Percentiles rank a stretch among this genome's conserved stretches.
Conservation (phyloP, 768 basidiomycete species). For the Mycena chlorophos region DNA sequence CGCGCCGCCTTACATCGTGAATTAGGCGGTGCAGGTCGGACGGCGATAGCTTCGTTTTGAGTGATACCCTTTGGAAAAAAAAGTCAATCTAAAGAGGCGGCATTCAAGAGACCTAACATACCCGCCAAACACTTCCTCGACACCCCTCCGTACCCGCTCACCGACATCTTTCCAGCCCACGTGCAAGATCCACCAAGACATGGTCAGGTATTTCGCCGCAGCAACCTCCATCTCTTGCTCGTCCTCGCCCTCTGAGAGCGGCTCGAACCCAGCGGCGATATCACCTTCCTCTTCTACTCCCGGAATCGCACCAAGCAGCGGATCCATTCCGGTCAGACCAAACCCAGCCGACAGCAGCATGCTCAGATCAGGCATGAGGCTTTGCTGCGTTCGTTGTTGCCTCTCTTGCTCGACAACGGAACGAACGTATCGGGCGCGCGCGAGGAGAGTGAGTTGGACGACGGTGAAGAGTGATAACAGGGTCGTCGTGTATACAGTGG, state of each 20-base stretch:
- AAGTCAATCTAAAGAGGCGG: not conserved
- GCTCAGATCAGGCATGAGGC: slow-evolving; percentile 42
- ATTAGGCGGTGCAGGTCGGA: slow-evolving; percentile 71
- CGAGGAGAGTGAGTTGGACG: slow-evolving; percentile 83
- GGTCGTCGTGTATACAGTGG: slow-evolving; percentile 82
- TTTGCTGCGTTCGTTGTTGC: slow-evolving; percentile 55
- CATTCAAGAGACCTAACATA: slow-evolving; percentile 38
- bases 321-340: slow-evolving; percentile 26
- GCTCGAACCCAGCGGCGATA: slow-evolving; percentile 17
- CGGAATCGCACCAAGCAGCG: slow-evolving; percentile 28
- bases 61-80: slow-evolving; percentile 60
- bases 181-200: slow-evolving; percentile 92
- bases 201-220: slow-evolving; percentile 66
- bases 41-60: slow-evolving; percentile 73
- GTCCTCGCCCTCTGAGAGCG: slow-evolving; percentile 33
- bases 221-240: slow-evolving; percentile 60
- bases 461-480: slow-evolving; percentile 85
- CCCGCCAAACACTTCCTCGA: slow-evolving; percentile 85
- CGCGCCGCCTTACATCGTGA: slow-evolving; percentile 69
- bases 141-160: slow-evolving; percentile 67
- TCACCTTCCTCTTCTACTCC: slow-evolving; percentile 27
- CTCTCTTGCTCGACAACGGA: slow-evolving; percentile 62
- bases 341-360: slow-evolving; percentile 33
- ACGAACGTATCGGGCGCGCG: slow-evolving; percentile 75
- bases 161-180: slow-evolving; percentile 89